Percentiles rank a stretch among this genome's conserved stretches.
These are phyloP conservation scores for Medicago ruthenica DNA, from an alignment of 306 rosid species.

Conservation along the genomic window DNA sequence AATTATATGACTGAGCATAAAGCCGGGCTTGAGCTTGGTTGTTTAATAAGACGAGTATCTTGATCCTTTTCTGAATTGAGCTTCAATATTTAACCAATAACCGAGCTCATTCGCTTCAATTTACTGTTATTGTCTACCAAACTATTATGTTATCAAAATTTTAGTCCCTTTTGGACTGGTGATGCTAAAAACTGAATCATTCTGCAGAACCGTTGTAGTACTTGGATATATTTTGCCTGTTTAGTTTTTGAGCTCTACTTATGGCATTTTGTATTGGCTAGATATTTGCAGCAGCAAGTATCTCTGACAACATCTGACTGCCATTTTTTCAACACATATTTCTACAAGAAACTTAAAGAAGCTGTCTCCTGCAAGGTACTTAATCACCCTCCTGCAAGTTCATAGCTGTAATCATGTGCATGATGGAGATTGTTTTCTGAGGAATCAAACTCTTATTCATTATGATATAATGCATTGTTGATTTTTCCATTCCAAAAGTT, in stretches of 20 bases:
- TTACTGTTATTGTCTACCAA: neutral
- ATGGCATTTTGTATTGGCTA: constrained; percentile 48
- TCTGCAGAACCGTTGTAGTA: neutral
- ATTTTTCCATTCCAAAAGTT: constrained; percentile 10
- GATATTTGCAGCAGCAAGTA: constrained; percentile 80
- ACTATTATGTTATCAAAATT: constrained; percentile 7
- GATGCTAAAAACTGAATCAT: constrained; percentile 30
- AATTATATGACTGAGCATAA: neutral
- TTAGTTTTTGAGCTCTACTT: constrained; percentile 35
- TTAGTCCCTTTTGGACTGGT: constrained; percentile 19
- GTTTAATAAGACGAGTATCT: constrained; percentile 7
- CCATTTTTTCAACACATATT: constrained; percentile 91
- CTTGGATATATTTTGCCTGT: constrained; percentile 29
- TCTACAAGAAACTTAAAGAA: constrained; percentile 87
- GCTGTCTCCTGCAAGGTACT: constrained; percentile 80
- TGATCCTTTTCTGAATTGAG: neutral
- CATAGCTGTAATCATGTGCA: constrained; percentile 28
- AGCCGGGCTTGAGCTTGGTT: constrained; percentile 1
- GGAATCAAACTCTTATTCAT: constrained; percentile 7
- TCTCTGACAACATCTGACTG: constrained; percentile 62
- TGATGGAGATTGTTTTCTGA: constrained; percentile 13
- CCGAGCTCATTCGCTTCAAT: constrained; percentile 14
- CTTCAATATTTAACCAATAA: constrained; percentile 27
- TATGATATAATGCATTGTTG: constrained; percentile 22
- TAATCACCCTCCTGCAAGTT: constrained; percentile 23